phyloP scores from a whole-genome alignment of 345 rosid species.

The Melaleuca alternifolia region DNA sequence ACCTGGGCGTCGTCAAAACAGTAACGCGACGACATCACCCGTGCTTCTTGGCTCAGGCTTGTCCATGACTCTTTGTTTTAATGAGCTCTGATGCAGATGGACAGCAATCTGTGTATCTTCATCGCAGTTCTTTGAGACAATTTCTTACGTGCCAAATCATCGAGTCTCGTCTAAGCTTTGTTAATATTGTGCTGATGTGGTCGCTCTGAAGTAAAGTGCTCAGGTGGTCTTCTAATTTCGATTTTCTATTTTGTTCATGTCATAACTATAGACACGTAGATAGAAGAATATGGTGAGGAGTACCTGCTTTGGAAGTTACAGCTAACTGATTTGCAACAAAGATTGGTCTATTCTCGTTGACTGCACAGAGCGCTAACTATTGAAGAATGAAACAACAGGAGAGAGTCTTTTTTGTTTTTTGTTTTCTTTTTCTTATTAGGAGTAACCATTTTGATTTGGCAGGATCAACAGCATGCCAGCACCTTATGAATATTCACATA shows the following conservation, averaged over 20 bases:
- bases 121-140: background rate
- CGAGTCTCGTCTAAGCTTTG: background rate
- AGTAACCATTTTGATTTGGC: background rate
- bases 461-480: background rate
- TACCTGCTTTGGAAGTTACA: background rate
- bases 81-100: background rate
- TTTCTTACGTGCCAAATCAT: background rate
- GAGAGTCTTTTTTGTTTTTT: background rate
- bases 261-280: background rate
- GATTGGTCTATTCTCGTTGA: background rate
- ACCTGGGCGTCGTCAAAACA: conserved; percentile 18
- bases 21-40: background rate
- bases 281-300: background rate
- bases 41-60: background rate
- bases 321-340: background rate
- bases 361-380: background rate
- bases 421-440: background rate
- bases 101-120: background rate
- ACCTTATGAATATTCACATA: background rate
- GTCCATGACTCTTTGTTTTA: background rate
- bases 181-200: background rate
- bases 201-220: background rate
- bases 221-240: background rate
- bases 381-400: background rate
- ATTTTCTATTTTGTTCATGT: background rate